Conservation (phyloP, 495 filamentous ascomycete species). For the Cryomyces antarcticus region DNA sequence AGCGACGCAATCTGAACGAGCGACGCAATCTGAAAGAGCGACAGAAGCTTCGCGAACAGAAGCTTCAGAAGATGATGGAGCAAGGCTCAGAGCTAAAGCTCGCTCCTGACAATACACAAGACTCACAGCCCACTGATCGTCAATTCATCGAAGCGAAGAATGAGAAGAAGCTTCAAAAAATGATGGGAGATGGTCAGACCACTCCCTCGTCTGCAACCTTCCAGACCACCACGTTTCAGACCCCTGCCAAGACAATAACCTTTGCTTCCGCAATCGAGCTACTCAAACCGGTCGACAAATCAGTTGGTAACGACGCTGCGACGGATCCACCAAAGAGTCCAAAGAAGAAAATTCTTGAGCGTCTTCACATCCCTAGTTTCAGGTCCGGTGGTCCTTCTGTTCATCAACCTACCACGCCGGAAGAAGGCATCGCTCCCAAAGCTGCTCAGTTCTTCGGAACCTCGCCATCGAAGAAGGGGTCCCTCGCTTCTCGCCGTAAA, state of each 20-base stretch:
- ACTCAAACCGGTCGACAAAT: background rate
- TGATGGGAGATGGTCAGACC: slow-evolving; percentile 7
- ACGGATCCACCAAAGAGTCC: slow-evolving; percentile 12
- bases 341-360: slow-evolving; percentile 16
- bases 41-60: too few relatives aligned
- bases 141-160: slow-evolving; percentile 10
- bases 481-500: background rate
- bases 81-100: slow-evolving; percentile 1
- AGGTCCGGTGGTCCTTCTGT: background rate
- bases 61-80: too few relatives aligned
- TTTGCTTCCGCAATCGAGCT: background rate
- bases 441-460: slow-evolving; percentile 10
- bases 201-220: slow-evolving; percentile 4
- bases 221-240: background rate
- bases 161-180: slow-evolving; percentile 11
- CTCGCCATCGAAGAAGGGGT: background rate
- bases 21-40: too few relatives aligned
- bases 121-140: slow-evolving; percentile 8
- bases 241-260: background rate
- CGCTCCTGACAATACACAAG: slow-evolving; percentile 1
- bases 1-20: too few relatives aligned
- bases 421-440: slow-evolving; percentile 6
- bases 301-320: background rate
- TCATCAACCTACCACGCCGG: background rate
- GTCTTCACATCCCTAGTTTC: slow-evolving; percentile 8